Evolutionary conservation across 176 grass and related monocot genomes (phyloP), one percentile per base, ranked within the genome.

Genomic region (Zea luxurians): DNA sequence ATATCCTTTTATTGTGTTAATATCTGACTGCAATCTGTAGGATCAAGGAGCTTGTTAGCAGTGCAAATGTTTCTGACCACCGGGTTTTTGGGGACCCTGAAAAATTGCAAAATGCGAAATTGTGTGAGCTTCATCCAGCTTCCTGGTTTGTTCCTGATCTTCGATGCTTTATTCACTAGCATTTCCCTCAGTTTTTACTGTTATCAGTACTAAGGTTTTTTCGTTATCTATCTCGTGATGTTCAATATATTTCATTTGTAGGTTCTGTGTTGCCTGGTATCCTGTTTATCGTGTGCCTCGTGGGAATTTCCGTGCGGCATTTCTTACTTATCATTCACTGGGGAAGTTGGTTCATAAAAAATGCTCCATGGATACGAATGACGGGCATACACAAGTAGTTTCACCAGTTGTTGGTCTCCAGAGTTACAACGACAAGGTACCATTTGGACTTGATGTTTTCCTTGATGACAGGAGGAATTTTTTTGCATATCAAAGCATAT

Each of bases 181-280:
- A 10, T 46, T 5, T 48, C 11, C 11, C 64, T 85, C 57, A 73
- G 60, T 10, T 50, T 79, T 7, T 67, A 62, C 4, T 70, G 13
- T 70, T 70, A 3, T 52, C 8, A 17, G 8, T 77, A 13, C 2
- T 68, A 83, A 13, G 49, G 13, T 40, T 78, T 79, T 34, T 84
- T 69, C 20, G 17, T 75, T 63, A 53, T 60, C 68, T 68, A 52
- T 15, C 17, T 53, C 74, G 41, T 88, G 50, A 73, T n/a, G 44
- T 10, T 52, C 16, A 53, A 17, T 80, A 48, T 75, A 20, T 75
- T 78, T 66, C n/a, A 61, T 85, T 73, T 86, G 6, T 72, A 92
- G 90, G 86, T 92, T 78, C 78, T 78, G 74, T 83, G 83, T 89
- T 78, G 90, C 90, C 64, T 92, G 90, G 90, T 92, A 92, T 83